Base-by-base conservation (phyloP, 1,284 basidiomycete genomes). In the Phaffia rhodozyma region DNA sequence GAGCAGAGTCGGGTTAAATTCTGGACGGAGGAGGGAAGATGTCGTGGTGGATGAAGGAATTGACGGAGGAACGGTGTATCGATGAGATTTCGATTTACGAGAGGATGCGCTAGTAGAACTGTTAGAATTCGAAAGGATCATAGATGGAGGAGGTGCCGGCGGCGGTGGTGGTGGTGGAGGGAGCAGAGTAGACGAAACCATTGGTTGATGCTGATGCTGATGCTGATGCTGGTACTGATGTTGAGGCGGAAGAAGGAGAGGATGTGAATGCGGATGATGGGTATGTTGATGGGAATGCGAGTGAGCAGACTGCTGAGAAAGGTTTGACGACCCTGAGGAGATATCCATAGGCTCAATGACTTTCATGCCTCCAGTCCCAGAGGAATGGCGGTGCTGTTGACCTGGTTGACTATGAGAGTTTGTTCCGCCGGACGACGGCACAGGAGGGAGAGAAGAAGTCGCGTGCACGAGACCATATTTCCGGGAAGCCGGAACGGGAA, bases 161-260 rank as follows among this genome's bases (percentile, higher is more conserved):
- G 38, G 38, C 13, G 38, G 38, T 11, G 38, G 38, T 16, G 38
- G 38, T 11, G 38, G 38, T 16, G 38, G 38, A 11, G 38, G 38
- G 38, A 43, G 38, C 38, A 43, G 13, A 43, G 38, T 43, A 2
- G 38, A 43, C 2, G 38, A 43, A 16, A 16, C 16, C 38, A 43
- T 43, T 43, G 38, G 13, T 16, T 63, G 61, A 25, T 63, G 61
- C 27, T 58, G 55, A 25, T 53, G 55, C n/a, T 49, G 48, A 25
- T 63, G 61, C 27, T 58, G 55, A 25, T 53, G 55, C n/a, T 49
- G 48, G 18, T 58, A 49, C 16, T 43, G 55, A 11, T 50, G 54
- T 25, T 56, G 51, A 16, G 32, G 60, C n/a, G 54, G 54, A 34
- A 55, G 23, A 29, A n/a, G 54, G 5, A 27, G 29, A n/a, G 54